Conservation (phyloP, 2,329 filamentous ascomycete genomes). For the Penicillium sp. region DNA sequence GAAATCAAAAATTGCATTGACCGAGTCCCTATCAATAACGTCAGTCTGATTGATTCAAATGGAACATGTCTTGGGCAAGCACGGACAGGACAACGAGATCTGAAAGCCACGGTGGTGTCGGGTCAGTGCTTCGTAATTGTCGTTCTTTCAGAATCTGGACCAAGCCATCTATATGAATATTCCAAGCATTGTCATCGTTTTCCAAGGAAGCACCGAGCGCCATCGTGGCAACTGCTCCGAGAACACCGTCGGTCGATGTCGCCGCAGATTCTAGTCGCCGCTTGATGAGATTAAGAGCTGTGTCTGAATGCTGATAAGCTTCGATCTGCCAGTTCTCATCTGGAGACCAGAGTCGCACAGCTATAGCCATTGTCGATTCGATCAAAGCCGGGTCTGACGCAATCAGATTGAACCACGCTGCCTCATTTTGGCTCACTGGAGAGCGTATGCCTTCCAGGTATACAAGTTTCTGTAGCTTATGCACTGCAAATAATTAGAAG, state of each 20-base stretch:
- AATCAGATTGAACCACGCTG: constrained; percentile 23
- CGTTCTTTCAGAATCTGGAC: no score
- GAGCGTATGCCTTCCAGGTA: neutral
- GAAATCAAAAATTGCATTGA: no score
- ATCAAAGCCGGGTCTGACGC: constrained; percentile 23
- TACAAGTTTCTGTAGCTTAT: neutral
- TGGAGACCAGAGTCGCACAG: constrained; percentile 13
- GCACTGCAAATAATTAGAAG: neutral
- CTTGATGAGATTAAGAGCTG: constrained; percentile 21
- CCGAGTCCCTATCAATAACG: no score
- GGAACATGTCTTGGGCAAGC: no score
- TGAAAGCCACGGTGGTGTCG: no score
- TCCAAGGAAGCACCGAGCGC: constrained; percentile 23
- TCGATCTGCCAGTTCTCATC: neutral
- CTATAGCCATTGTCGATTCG: constrained; percentile 24
- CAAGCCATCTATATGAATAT: constrained; percentile 15
- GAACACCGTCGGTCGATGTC: constrained; percentile 20
- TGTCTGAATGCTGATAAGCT: neutral
- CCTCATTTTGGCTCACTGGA: constrained; percentile 10
- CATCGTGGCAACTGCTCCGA: constrained; percentile 24
- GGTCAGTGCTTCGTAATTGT: no score
- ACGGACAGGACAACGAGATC: no score
- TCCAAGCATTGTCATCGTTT: constrained; percentile 17
- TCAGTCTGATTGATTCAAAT: no score
- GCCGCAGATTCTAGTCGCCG: constrained; percentile 2